Base-by-base conservation (phyloP, 257 asterid species). In the Solanum chilense region DNA sequence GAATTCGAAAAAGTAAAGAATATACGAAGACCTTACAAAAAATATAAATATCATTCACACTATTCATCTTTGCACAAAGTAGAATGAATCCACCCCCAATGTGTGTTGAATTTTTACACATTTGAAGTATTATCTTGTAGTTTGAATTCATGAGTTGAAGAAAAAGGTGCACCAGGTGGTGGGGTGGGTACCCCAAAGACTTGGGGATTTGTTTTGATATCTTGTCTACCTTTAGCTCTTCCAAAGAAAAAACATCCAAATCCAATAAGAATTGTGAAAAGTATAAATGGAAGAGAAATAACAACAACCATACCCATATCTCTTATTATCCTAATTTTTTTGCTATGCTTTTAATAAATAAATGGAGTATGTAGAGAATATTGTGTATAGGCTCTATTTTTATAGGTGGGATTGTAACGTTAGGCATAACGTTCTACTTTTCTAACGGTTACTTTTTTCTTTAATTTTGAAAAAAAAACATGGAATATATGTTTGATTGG, bases 221-320 rank as follows among this genome's bases (percentile, higher is more conserved):
- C 98, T 89, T 89, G 94, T 83, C 98, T 85, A 27, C 99, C 99
- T 90, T 91, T 95, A 78, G 95, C 93, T 91, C 95, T 93, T 82
- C 99, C 99, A 12, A 93, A 89, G 52, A 95, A 86, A 83, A 91
- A 96, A 88, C 99, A 96, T 5, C 99, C 99, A 41, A 96, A 94
- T 12, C 98, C 99, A 10, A 95, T 90, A 49, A 94, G 85, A 2
- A 96, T 45, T 2, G 97, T 93, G 83, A 96, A 94, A 70, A 95
- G 86, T 85, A 95, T 94, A 83, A 96, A 88, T 23, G 99, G 99
- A 84, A 96, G 87, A 71, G 98, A 95, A 35, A 95, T 47, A 86
- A 96, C 98, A 21, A 96, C 93, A 27, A 94, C 96, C 99, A 95
- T 93, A 47, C 98, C 98, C 99, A 95, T 96, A 76, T 88, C 64